Evolutionary conservation across 805 yeast genomes (phyloP), one percentile per base, ranked within the genome.

Genomic region (Nakazawaea ishiwadae): DNA sequence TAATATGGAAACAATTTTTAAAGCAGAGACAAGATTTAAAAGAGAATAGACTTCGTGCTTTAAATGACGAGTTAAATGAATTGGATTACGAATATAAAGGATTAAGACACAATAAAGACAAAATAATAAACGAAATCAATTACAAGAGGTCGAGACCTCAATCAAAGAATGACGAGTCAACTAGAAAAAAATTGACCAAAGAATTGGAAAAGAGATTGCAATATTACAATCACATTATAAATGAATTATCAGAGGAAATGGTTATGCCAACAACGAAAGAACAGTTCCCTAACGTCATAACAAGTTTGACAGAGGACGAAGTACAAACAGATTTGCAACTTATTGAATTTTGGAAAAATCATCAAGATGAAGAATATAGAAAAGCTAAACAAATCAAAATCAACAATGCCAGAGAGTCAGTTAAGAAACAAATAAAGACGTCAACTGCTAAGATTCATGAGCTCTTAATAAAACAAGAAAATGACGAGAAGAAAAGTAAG

Each of bases 401-500:
- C n/a, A 7, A 14, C 12, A 16, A 26, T 10, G 39, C 39, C 4
- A 31, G 36, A 27, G 16, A 16, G 7, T 16, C 23, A 6, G 34
- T 36, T 9, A 20, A 26, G 21, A 7, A 18, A 26, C 21, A 28
- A 14, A 11, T 31, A 26, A 16, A 35, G 5, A 20, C 20, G 10
- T 20, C 35, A 8, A 18, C 14, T 4, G 20, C 30, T 7, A 35
- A 35, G 19, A 30, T 35, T 8, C 18, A 34, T 19, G 14, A 18
- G 18, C 11, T 26, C 30, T 17, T 24, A 10, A 15, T 16, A 15
- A 11, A 48, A 53, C 32, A 55, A 51, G 48, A 53, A 49, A 43
- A 54, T 49, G 36, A 47, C 55, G 11, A 51, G 58, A 48, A 55
- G 58, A 14, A 46, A 55, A 35, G 51, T 56, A 12, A 55, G 52